Evolutionary conservation across 495 filamentous ascomycete genomes (phyloP), one percentile per base, ranked within the genome.

Genomic region (Parachaetomium inaequale): DNA sequence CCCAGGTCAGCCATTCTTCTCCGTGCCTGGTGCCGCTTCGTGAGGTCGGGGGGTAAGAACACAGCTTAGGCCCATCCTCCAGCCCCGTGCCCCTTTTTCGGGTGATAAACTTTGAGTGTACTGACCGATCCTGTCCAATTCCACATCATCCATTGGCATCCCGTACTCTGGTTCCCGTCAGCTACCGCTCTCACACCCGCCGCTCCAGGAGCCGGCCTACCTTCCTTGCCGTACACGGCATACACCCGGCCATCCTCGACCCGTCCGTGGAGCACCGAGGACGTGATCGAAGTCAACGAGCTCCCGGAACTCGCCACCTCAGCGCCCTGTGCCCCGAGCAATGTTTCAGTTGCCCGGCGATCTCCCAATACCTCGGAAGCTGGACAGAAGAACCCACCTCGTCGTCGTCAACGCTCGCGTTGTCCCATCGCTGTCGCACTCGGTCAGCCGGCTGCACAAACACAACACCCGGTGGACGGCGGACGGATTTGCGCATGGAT

Each of bases 181-280:
- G 45, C 45, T 34, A 34, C 36, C 6, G 25, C 54, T 21, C 2
- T 15, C 21, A 4, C 42, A n/a, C 17, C 19, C 7, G 19, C 42
- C 19, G 42, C 42, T 23, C 19, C n/a, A 11, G 17, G 19, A 43
- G 10, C 42, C 7, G 7, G 46, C 58, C 15, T 25, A 66, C 67
- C 67, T 58, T 69, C 61, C 49, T 61, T 64, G 28, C 67, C 67
- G 34, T 64, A 66, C 11, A 63, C 64, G 38, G 67, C 67, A 28
- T 69, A 69, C 4, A 66, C 46, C 10, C 67, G 61, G 21, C 64
- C 63, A 42, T 65, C 64, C 43, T 69, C 64, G 12, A 69, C 56
- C 34, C 55, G 61, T n/a, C 63, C 64, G n/a, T 51, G 58, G 23
- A 69, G 62, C 8, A 66, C 54, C 14, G 62, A 61, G 12, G 63